Evolutionary conservation across 331 rosid genomes (phyloP), one percentile per base, ranked within the genome.

Genomic region (Erythrophleum ivorense): DNA sequence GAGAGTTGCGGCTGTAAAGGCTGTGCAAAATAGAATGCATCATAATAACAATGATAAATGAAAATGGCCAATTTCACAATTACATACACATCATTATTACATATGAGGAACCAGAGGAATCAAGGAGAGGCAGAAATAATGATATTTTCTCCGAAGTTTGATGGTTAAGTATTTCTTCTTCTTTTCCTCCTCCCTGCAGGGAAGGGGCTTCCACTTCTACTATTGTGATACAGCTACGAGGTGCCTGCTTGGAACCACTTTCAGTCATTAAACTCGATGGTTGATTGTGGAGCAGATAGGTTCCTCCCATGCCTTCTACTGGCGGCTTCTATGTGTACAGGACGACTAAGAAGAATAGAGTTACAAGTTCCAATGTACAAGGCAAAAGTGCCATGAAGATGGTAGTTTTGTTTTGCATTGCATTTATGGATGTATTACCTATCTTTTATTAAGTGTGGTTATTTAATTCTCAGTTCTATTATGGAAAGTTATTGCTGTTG

Each of bases 1-100:
- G 6, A 89, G 97, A 91, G 98, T 89, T 55, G 94, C 92, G 0
- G 96, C 99, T 24, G 86, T 93, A 36, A 95, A 91, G 84, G 97
- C 97, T 31, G 97, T 93, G 84, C 98, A 95, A 76, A 91, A 86
- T 45, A 90, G 84, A 77, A 82, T 93, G 89, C 89, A 81, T 63
- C 84, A 63, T 43, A 65, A 72, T 31, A 73, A 80, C 85, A 49
- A 78, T 54, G 76, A 76, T 55, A 66, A 79, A 64, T 82, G 85
- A 88, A n/a, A 18, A 54, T 40, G 15, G 38, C 69, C 86, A 6
- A 45, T 83, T 52, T 67, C 57, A 24, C 40, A 76, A 38, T 60
- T 78, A 34, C 86, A 24, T 9, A 2, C 46, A 57, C 33, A 79
- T 18, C 6, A 66, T 67, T 79, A 48, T 63, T 19, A 59, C 64